Percentiles rank a stretch among this genome's conserved stretches.
Evolutionary conservation across 169 alveolate species (phyloP).

Genomic region (Cryptosporidium xiaoi): DNA sequence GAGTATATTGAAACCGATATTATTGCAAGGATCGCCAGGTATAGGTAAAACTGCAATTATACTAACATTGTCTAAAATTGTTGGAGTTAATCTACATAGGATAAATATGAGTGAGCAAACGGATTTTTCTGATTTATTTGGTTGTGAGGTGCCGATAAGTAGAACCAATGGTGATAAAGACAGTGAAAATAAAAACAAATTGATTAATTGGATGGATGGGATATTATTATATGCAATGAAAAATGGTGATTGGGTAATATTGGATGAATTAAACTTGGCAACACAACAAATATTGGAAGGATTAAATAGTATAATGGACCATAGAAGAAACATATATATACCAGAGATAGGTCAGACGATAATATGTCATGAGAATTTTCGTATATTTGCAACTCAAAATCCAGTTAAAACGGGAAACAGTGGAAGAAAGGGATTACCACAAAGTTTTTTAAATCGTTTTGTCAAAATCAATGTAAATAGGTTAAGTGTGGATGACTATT

Average conservation of each 20-base stretch:
- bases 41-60: conserved; percentile 98
- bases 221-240: conserved; percentile 95
- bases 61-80: conserved; percentile 88
- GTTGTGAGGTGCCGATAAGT: conserved; percentile 88
- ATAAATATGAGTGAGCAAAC: conserved; percentile 96
- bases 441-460: conserved; percentile 98
- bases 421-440: conserved; percentile 98
- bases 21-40: conserved; percentile 99
- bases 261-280: conserved; percentile 99
- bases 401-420: conserved; percentile 95
- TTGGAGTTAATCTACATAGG: conserved; percentile 89
- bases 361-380: conserved; percentile 93
- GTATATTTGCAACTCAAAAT: conserved; percentile 98
- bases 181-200: conserved; percentile 1
- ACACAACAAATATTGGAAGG: conserved; percentile 99
- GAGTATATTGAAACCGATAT: conserved; percentile 90
- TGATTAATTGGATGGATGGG: conserved; percentile 96
- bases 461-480: conserved; percentile 92
- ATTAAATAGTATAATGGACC: conserved; percentile 97
- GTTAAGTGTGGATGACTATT: conserved; percentile 85
- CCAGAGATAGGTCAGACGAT: conserved; percentile 95
- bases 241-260: conserved; percentile 97
- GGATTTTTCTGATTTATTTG: conserved; percentile 93
- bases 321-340: conserved; percentile 95
- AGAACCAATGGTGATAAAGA: conserved; percentile 45